Conservation (phyloP, 345 rosid species). For the Dipteronia sinensis region DNA sequence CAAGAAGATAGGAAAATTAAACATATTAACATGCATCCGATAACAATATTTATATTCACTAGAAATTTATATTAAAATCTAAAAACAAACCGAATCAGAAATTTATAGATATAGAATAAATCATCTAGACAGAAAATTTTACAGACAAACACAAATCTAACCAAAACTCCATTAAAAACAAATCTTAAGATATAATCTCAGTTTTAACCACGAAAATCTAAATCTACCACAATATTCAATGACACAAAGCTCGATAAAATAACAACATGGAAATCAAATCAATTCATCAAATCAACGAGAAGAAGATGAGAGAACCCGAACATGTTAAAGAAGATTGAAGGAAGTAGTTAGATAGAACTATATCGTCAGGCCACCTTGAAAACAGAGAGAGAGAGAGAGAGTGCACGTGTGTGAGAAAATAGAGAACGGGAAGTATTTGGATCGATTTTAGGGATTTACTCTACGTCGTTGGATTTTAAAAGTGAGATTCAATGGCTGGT, state of each 20-base stretch:
- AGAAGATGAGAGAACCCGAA: neutral
- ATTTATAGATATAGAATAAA: too few species aligned
- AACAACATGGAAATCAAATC: too few species aligned
- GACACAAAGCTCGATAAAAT: too few species aligned
- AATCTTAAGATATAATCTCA: neutral
- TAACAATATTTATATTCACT: too few species aligned
- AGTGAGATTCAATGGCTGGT: slow-evolving; percentile 2
- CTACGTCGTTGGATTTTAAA: slow-evolving; percentile 3
- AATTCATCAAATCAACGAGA: too few species aligned
- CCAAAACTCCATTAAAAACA: too few species aligned
- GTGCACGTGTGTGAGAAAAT: neutral
- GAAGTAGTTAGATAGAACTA: neutral
- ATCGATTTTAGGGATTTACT: slow-evolving; percentile 7
- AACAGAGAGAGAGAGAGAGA: neutral
- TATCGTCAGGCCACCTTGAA: neutral
- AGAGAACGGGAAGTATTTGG: too few species aligned
- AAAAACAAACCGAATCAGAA: neutral
- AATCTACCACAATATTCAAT: too few species aligned
- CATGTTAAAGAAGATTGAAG: neutral
- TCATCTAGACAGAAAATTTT: neutral
- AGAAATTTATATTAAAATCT: too few species aligned
- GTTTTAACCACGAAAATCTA: neutral
- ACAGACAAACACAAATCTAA: neutral
- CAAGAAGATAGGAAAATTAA: too few species aligned
- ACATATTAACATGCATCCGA: neutral